Evolutionary conservation across 2,329 filamentous ascomycete species (phyloP).

Genomic region (Diplodia sapinea): DNA sequence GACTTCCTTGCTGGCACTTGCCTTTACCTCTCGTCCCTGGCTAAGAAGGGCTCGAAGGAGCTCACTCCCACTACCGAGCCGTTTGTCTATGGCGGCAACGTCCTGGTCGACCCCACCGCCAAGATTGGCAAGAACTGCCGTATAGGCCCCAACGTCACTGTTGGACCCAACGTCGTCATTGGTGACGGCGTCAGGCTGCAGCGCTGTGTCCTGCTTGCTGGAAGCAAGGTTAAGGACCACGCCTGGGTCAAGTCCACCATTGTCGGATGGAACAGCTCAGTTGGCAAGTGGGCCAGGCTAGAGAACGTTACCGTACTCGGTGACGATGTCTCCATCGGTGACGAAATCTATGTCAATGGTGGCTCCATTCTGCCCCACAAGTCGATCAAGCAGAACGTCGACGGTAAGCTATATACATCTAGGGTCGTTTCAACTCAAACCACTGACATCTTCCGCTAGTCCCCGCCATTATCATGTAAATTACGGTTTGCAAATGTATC

Average conservation of each 20-base stretch:
- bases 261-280: constrained; percentile 96
- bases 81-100: constrained; percentile 91
- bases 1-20: constrained; percentile 97
- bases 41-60: constrained; percentile 86
- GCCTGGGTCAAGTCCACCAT: constrained; percentile 99
- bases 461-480: constrained; percentile 56
- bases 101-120: constrained; percentile 89
- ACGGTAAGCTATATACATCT: constrained; percentile 53
- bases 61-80: constrained; percentile 75
- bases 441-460: constrained; percentile 40
- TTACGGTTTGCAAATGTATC: neutral
- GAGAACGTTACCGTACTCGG: constrained; percentile 98
- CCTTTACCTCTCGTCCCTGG: constrained; percentile 89
- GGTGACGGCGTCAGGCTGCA: constrained; percentile 94
- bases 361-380: constrained; percentile 96
- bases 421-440: neutral
- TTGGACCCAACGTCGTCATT: constrained; percentile 89
- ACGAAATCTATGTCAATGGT: constrained; percentile 98
- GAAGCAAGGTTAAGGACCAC: constrained; percentile 96
- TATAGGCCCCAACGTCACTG: constrained; percentile 95
- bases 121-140: constrained; percentile 99
- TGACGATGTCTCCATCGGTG: constrained; percentile 95
- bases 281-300: constrained; percentile 92
- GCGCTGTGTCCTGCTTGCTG: constrained; percentile 85
- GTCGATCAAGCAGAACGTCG: constrained; percentile 98